Evolutionary conservation across 176 grass and related monocot species (phyloP).

Genomic region (Carex pumila): DNA sequence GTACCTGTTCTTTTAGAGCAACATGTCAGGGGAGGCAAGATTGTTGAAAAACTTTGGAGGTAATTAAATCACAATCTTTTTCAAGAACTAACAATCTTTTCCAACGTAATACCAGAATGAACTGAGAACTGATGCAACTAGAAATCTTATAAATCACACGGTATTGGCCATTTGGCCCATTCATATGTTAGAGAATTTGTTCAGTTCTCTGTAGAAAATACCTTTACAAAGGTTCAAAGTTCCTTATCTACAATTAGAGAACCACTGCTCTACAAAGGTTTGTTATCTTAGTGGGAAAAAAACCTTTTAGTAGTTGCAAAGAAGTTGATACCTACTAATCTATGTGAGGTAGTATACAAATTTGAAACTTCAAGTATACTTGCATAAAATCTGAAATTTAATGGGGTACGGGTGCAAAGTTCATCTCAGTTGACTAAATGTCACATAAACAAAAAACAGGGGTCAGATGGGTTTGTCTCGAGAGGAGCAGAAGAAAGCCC

Average conservation of each 20-base stretch:
- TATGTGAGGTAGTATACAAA: background rate
- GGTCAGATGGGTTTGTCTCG: conserved; percentile 85
- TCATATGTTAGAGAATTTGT: conserved; percentile 10
- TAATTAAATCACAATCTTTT: conserved; percentile 22
- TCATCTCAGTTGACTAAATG: conserved; percentile 15
- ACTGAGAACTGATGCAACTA: background rate
- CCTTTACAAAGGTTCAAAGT: no score
- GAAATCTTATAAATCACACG: conserved; percentile 1
- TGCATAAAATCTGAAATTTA: background rate
- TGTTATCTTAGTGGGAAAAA: background rate
- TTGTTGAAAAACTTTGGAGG: conserved; percentile 82
- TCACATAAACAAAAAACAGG: conserved; percentile 27
- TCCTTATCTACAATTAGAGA: no score
- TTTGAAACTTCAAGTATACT: background rate
- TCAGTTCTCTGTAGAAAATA: background rate
- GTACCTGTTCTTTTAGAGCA: conserved; percentile 61
- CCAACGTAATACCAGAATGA: background rate
- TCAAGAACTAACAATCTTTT: background rate
- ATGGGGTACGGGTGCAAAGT: background rate
- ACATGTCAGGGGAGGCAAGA: conserved; percentile 66
- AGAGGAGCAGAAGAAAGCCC: conserved; percentile 78
- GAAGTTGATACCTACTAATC: no score
- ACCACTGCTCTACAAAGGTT: background rate
- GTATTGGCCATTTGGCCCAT: background rate
- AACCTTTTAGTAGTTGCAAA: background rate